Evolutionary conservation across 768 basidiomycete genomes (phyloP).

Genomic region (Kockovaella imperatae): DNA sequence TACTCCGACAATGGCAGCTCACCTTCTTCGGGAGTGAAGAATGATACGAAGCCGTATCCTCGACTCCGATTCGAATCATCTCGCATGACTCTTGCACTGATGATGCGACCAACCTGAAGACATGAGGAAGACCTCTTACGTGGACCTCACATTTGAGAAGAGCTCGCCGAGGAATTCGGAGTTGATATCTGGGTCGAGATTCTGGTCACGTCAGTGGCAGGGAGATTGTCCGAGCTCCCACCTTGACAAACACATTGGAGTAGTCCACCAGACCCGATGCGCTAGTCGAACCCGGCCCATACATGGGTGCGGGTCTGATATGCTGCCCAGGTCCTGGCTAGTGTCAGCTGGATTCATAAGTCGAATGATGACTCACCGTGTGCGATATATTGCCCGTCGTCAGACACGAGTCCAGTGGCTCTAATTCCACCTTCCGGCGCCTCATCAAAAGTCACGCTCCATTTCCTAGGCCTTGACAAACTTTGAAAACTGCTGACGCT

Average conservation of each 20-base stretch:
- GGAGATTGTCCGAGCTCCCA: background rate
- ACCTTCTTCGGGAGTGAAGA: slow-evolving; percentile 44
- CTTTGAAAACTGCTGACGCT: background rate
- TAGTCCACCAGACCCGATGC: slow-evolving; percentile 32
- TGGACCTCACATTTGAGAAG: slow-evolving; percentile 19
- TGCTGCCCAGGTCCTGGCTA: slow-evolving; percentile 32
- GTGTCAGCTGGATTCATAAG: background rate
- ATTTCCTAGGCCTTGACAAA: background rate
- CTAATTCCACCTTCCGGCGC: slow-evolving; percentile 16
- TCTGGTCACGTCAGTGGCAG: slow-evolving; percentile 8
- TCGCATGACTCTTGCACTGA: slow-evolving; percentile 62
- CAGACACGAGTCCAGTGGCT: slow-evolving; percentile 19
- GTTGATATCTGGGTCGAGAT: slow-evolving; percentile 34
- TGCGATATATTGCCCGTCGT: slow-evolving; percentile 28
- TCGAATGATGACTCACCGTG: slow-evolving; percentile 20
- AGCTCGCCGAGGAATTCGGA: slow-evolving; percentile 23
- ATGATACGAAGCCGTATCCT: slow-evolving; percentile 92
- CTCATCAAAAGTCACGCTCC: slow-evolving; percentile 22
- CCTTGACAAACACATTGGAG: slow-evolving; percentile 34
- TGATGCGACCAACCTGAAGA: slow-evolving; percentile 24
- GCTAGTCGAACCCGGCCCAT: slow-evolving; percentile 29
- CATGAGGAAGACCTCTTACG: background rate
- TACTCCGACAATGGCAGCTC: slow-evolving; percentile 1
- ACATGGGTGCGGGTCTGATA: slow-evolving; percentile 25
- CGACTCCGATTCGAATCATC: slow-evolving; percentile 90